Percentiles rank a stretch among this genome's conserved stretches.
Conservation (phyloP, 345 rosid species). For the Corymbia maculata region DNA sequence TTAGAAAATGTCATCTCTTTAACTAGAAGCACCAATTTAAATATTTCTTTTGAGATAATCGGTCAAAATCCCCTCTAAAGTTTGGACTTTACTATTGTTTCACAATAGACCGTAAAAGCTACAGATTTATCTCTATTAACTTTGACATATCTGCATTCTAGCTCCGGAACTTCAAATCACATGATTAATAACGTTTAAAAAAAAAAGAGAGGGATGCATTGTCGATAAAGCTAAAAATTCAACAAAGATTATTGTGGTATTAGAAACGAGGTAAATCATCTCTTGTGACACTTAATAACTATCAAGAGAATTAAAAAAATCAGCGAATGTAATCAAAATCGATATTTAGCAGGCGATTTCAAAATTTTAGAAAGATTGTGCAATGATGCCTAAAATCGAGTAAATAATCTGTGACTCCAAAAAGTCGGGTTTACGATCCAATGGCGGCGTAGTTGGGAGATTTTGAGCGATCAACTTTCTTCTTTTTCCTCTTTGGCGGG, state of each 20-base stretch:
- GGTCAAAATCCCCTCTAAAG: neutral
- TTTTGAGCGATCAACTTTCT: neutral
- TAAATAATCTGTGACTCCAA: neutral
- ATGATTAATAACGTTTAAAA: neutral
- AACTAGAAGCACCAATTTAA: neutral
- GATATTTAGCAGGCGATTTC: neutral
- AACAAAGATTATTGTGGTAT: neutral
- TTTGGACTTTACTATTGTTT: neutral
- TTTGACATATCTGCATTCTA: fast-evolving
- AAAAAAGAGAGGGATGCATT: neutral
- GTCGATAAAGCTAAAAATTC: neutral
- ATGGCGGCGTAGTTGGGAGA: neutral
- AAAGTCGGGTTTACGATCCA: neutral
- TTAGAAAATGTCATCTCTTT: neutral
- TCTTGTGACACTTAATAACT: neutral
- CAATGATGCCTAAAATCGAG: neutral
- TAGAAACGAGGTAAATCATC: too few relatives aligned
- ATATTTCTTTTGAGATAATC: neutral
- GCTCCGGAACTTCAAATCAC: neutral
- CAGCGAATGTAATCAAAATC: neutral
- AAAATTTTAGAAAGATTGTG: neutral
- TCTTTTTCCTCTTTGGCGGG: neutral
- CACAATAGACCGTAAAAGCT: neutral
- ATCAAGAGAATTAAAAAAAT: neutral
- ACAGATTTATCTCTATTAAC: neutral